These are phyloP conservation scores for Aspergillus hancockii DNA, from an alignment of 495 filamentous ascomycete genomes.

Conservation along the genomic window DNA sequence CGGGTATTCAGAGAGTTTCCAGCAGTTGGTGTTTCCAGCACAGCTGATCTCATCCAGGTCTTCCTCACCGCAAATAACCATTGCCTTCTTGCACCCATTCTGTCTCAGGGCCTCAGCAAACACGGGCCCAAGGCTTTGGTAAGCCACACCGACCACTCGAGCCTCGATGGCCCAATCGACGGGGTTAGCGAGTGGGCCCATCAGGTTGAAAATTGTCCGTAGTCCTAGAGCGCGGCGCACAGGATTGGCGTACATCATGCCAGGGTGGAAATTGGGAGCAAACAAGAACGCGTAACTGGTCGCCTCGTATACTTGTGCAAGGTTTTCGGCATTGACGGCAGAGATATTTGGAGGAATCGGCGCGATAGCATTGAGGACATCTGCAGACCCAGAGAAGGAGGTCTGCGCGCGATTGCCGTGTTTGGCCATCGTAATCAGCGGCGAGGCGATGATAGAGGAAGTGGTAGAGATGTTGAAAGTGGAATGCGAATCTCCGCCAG, in stretches of 20 bases:
- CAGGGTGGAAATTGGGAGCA: conserved; percentile 93
- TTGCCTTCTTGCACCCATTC: conserved; percentile 74
- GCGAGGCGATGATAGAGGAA: conserved; percentile 86
- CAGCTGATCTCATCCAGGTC: conserved; percentile 94
- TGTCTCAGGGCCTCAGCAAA: conserved; percentile 84
- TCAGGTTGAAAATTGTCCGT: conserved; percentile 94
- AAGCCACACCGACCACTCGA: conserved; percentile 87
- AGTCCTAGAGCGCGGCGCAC: conserved; percentile 83
- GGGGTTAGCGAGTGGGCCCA: conserved; percentile 91
- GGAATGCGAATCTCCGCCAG: conserved; percentile 92
- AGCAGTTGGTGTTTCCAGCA: conserved; percentile 83
- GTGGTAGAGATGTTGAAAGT: conserved; percentile 98
- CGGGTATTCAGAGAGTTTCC: conserved; percentile 65
- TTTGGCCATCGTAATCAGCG: conserved; percentile 80
- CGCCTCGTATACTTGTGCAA: conserved; percentile 66
- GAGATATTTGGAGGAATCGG: conserved; percentile 71
- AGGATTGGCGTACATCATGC: conserved; percentile 81
- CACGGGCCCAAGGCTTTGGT: conserved; percentile 75
- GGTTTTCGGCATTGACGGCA: conserved; percentile 67
- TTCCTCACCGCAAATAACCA: conserved; percentile 92
- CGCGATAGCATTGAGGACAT: conserved; percentile 73
- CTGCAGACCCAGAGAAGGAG: conserved; percentile 91
- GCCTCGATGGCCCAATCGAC: conserved; percentile 80
- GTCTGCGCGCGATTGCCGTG: conserved; percentile 97
- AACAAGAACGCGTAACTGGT: conserved; percentile 96